A percentile compares a stretch with the other conserved stretches of the same genome.
phyloP scores from a whole-genome alignment of 2,329 filamentous ascomycete genomes.

The Trichoderma lentiforme region DNA sequence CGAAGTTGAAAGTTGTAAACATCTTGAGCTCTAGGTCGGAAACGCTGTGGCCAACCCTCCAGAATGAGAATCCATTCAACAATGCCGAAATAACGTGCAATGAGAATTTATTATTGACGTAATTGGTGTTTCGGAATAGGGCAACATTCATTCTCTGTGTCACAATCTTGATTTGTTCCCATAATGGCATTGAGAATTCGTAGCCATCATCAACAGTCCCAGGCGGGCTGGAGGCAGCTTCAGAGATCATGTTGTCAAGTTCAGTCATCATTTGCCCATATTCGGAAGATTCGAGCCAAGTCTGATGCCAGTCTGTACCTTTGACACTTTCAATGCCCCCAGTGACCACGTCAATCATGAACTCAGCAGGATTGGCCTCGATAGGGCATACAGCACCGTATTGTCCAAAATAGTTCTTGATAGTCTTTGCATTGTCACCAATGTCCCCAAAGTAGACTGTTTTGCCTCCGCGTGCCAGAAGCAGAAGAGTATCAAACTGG shows the following conservation, averaged over 20 bases:
- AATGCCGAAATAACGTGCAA: slow-evolving; percentile 55
- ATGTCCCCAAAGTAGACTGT: slow-evolving; percentile 68
- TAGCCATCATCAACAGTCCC: slow-evolving; percentile 48
- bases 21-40: slow-evolving; percentile 53
- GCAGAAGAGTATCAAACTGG: slow-evolving; percentile 62
- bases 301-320: slow-evolving; percentile 61
- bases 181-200: slow-evolving; percentile 69
- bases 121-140: slow-evolving; percentile 64
- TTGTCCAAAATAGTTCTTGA: slow-evolving; percentile 64
- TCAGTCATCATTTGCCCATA: slow-evolving; percentile 54
- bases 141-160: slow-evolving; percentile 59
- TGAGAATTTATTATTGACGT: slow-evolving; percentile 61
- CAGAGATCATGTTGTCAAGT: slow-evolving; percentile 59
- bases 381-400: slow-evolving; percentile 61
- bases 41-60: slow-evolving; percentile 52
- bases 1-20: slow-evolving; percentile 61
- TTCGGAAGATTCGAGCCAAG: slow-evolving; percentile 64
- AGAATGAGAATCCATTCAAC: slow-evolving; percentile 62
- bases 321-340: slow-evolving; percentile 39
- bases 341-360: slow-evolving; percentile 64
- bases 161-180: slow-evolving; percentile 61
- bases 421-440: slow-evolving; percentile 50
- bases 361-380: slow-evolving; percentile 71
- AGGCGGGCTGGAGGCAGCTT: slow-evolving; percentile 46
- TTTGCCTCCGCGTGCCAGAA: slow-evolving; percentile 61